Base-by-base conservation (phyloP, 805 yeast genomes). In the Kodamaea jinghongensis region DNA sequence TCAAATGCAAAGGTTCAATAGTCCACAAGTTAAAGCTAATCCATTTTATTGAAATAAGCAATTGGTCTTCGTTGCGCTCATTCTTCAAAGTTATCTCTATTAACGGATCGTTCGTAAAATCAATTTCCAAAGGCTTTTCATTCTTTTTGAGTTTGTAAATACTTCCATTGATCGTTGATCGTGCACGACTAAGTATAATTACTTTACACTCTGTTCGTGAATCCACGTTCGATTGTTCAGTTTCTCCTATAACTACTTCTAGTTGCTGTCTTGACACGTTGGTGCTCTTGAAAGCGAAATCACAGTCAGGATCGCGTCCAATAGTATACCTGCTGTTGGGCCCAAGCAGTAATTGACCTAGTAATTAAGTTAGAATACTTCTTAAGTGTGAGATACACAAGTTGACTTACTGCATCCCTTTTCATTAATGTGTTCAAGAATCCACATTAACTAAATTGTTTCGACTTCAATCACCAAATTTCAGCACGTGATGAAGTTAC, bases 181-280 rank as follows among this genome's bases (percentile, higher is more conserved):
- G 52, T 14, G 66, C 63, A 10, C 63, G 49, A 1, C 68, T 57
- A 20, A 61, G 52, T 17, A 63, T 50, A 8, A 42, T 43, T 15
- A 60, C 46, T 4, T 5, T 20, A 6, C 5, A 20, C 23, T 20
- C 23, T 20, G 23, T 20, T 20, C 23, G 5, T 5, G 23, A 20
- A 8, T 20, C 23, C 23, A 20, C 23, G 8, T 20, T 8, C 23
- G 7, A 5, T 5, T 5, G 23, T 20, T 20, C 23, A 20, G 8
- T 20, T 22, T 34, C 25, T 6, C 49, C 55, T 6, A 51, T 25
- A 7, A 25, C 34, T 7, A 65, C 11, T 30, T 54, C 51, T 12
- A 64, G 44, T 43, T 63, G 65, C 12, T 52, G 51, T 36, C 65
- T 52, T 6, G 70, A 63, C 9, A 61, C 65, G 33, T 54, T 50